Evolutionary conservation across 805 yeast genomes (phyloP), one percentile per base, ranked within the genome.

Genomic region (Ogataea ramenticola): DNA sequence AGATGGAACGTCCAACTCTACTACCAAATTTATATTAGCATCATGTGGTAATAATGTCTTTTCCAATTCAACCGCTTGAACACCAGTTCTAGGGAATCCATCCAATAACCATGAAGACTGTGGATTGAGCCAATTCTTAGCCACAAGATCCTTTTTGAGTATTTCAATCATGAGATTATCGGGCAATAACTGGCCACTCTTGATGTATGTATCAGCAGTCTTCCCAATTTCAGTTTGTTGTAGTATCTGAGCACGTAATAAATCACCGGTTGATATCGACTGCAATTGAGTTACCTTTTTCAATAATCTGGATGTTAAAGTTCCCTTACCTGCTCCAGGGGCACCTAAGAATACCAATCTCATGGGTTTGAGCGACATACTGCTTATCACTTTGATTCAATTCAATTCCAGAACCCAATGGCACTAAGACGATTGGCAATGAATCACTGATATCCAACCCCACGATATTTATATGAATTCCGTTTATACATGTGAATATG

Each of bases 271-370:
- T 1, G 96, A 80, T 9, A 91, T 64, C 1, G 91, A 67, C 14
- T 70, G 60, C 20, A 90, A 61, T 33, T 52, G 49, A 2, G 83
- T 74, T 46, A 80, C 72, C 35, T 66, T 62, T 42, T 75, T 72
- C 46, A 82, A 60, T 4, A 90, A 67, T 46, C 80, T 71, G 2
- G 83, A 65, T 0, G 96, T 84, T 51, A 84, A 86, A 0, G 98
- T 90, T 1, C 97, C 97, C 59, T 90, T 90, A 1, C 98, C 98
- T 1, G 96, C 75, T 0, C 98, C 98, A 0, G 98, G 98, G 0
- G 97, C 96, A 3, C 97, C 97, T 22, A 91, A 66, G 9, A 90
- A 68, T 24, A 90, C 70, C 33, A 88, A 62, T 53, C 96, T 68
- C 16, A 84, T 58, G 1, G 90, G 81, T 36, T 50, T 61, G 8